Percentiles rank a stretch among this genome's conserved stretches.
Conservation (phyloP, 768 basidiomycete species). For the Galerina sulciceps region DNA sequence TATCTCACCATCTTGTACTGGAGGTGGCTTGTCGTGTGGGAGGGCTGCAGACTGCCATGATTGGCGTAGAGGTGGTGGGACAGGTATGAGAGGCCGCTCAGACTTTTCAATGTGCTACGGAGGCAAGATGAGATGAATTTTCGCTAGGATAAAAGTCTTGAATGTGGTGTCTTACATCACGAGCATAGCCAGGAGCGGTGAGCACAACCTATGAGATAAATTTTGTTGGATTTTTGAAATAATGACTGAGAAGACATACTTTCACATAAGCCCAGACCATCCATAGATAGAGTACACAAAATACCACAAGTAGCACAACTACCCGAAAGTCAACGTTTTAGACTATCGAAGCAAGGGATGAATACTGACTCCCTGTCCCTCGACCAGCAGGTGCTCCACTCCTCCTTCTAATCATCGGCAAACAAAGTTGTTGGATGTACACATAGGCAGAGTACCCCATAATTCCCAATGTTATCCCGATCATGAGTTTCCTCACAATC, state of each 20-base stretch:
- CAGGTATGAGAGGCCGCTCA: conserved; percentile 23
- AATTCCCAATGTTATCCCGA: conserved; percentile 61
- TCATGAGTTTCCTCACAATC: conserved; percentile 71
- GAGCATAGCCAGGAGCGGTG: conserved; percentile 72
- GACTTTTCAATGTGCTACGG: conserved; percentile 18
- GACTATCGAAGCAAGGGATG: not conserved
- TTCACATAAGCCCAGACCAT: conserved; percentile 79
- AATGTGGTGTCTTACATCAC: conserved; percentile 51
- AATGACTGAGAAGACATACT: conserved; percentile 44
- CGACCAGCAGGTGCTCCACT: conserved; percentile 48
- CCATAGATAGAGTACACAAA: conserved; percentile 66
- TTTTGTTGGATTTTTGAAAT: not conserved
- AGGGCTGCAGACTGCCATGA: conserved; percentile 19
- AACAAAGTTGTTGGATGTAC: conserved; percentile 72
- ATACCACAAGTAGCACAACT: conserved; percentile 75
- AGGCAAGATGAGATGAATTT: not conserved
- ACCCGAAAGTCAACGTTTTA: conserved; percentile 9
- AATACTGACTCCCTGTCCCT: conserved; percentile 68
- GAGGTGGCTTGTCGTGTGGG: conserved; percentile 7
- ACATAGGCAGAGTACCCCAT: conserved; percentile 78
- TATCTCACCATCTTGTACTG: conserved; percentile 14
- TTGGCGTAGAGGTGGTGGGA: conserved; percentile 9
- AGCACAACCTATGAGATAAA: conserved; percentile 52
- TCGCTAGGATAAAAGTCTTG: not conserved
- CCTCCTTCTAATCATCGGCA: conserved; percentile 65